Evolutionary conservation across 257 asterid species (phyloP).

Genomic region (Parsonsia alboflavescens): DNA sequence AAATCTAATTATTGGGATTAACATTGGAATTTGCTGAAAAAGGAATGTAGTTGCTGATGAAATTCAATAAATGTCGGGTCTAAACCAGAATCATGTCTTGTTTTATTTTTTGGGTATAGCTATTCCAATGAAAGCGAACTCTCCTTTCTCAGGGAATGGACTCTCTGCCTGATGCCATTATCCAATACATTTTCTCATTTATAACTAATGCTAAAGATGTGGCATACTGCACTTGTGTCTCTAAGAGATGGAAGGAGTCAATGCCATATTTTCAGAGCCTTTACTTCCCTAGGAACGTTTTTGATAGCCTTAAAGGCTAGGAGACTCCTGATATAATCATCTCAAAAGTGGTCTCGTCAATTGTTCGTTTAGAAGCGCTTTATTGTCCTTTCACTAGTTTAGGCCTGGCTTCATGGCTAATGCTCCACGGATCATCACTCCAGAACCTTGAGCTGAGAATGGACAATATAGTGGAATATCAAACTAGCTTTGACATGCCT

Average conservation of each 20-base stretch:
- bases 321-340: conserved; percentile 57
- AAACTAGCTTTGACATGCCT: conserved; percentile 31
- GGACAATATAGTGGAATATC: conserved; percentile 62
- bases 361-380: conserved; percentile 58
- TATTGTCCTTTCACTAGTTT: conserved; percentile 71
- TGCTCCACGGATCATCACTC: conserved; percentile 43
- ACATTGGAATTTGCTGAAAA: not conserved
- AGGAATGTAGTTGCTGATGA: not conserved
- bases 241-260: conserved; percentile 88
- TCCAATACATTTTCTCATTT: conserved; percentile 60
- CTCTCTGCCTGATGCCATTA: conserved; percentile 69
- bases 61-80: not conserved
- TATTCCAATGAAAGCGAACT: conserved; percentile 22
- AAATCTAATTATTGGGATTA: not conserved
- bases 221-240: conserved; percentile 71
- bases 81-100: not conserved
- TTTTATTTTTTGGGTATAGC: not conserved
- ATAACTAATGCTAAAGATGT: conserved; percentile 75
- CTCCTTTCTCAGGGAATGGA: conserved; percentile 61
- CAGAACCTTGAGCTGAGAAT: conserved; percentile 79
- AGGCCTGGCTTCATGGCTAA: conserved; percentile 72
- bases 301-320: conserved; percentile 52
- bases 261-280: conserved; percentile 60
- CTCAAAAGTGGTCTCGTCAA: conserved; percentile 45
- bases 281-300: conserved; percentile 71